phyloP scores from a whole-genome alignment of 2,329 filamentous ascomycete genomes.

The Cladosporium sp. region DNA sequence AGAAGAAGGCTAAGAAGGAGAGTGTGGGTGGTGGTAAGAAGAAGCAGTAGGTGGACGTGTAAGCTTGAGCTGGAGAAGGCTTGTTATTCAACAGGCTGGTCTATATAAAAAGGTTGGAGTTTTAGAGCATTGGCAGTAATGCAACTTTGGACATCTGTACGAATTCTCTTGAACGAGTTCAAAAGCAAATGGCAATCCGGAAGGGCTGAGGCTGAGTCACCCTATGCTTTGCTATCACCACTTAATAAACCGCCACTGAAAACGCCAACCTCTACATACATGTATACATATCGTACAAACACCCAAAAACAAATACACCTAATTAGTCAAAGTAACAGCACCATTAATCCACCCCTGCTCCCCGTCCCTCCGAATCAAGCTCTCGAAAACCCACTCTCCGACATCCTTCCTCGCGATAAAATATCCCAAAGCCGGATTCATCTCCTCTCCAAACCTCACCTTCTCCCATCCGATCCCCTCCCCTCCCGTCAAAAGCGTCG shows the following conservation, averaged over 20 bases:
- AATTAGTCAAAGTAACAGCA: constrained; percentile 30
- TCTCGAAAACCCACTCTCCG: constrained; percentile 37
- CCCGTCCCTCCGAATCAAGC: constrained; percentile 23
- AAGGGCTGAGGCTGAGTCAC: too few species aligned
- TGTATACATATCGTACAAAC: neutral
- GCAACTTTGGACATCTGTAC: neutral
- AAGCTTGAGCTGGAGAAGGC: neutral
- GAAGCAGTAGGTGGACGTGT: constrained; percentile 25
- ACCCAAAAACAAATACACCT: neutral
- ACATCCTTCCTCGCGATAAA: constrained; percentile 37
- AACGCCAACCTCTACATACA: neutral
- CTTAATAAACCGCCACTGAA: too few species aligned
- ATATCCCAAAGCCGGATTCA: constrained; percentile 35
- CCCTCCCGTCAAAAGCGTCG: constrained; percentile 35
- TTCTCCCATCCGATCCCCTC: constrained; percentile 23
- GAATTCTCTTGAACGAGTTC: too few species aligned
- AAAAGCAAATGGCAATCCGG: too few species aligned
- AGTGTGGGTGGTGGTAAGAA: constrained; percentile 22
- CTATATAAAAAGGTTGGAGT: neutral
- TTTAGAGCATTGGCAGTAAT: neutral
- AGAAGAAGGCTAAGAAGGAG: constrained; percentile 42
- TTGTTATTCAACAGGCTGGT: neutral
- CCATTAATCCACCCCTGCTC: constrained; percentile 28
- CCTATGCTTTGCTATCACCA: too few species aligned
- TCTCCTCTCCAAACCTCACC: constrained; percentile 32